phyloP scores from a whole-genome alignment of 164 flowering plant genomes.

The Cinnamomum chago region DNA sequence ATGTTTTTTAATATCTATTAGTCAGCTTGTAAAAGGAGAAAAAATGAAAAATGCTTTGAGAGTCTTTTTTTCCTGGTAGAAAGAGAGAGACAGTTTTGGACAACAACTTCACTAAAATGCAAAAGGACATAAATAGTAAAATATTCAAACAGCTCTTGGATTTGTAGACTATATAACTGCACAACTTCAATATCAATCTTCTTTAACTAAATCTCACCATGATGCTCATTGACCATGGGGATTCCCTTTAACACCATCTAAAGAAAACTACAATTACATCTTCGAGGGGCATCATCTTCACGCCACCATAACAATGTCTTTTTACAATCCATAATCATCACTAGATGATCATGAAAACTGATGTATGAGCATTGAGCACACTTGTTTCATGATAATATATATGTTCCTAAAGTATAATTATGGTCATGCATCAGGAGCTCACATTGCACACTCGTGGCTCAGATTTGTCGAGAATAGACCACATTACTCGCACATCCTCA shows the following conservation, averaged over 20 bases:
- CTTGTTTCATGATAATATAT: too few relatives aligned
- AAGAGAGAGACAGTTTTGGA: too few relatives aligned
- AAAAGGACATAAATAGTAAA: too few relatives aligned
- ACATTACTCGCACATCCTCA: constrained; percentile 86
- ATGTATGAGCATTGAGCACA: background rate
- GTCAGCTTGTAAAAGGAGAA: too few relatives aligned
- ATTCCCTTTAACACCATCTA: constrained; percentile 21
- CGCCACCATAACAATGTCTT: too few relatives aligned
- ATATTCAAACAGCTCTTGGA: too few relatives aligned
- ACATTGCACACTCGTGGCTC: constrained; percentile 25
- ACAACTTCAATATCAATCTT: background rate
- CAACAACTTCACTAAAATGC: too few relatives aligned
- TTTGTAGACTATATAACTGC: too few relatives aligned
- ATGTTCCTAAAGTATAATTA: background rate
- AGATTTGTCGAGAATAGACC: constrained; percentile 75
- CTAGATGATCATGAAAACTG: background rate
- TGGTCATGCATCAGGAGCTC: constrained; percentile 1
- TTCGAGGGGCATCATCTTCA: background rate
- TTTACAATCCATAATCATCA: background rate
- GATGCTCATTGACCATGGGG: constrained; percentile 34
- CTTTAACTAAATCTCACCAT: constrained; percentile 33
- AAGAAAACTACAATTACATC: constrained; percentile 4
- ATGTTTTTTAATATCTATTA: too few relatives aligned
- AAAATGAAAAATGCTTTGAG: too few relatives aligned
- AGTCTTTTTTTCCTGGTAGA: too few relatives aligned